phyloP scores from a whole-genome alignment of 2,329 filamentous ascomycete genomes.

The Chalara sp. region DNA sequence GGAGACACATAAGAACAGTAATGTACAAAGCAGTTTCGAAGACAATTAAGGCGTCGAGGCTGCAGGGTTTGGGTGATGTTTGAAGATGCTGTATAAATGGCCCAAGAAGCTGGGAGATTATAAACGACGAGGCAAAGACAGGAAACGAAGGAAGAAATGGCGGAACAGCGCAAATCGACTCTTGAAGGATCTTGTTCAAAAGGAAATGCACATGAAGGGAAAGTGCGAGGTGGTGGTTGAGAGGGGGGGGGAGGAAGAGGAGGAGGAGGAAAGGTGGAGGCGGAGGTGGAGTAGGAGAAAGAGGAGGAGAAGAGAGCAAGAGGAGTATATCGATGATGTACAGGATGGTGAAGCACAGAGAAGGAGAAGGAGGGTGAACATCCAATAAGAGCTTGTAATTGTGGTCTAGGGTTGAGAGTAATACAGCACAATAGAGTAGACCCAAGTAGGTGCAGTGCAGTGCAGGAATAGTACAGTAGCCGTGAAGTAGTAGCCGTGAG shows the following conservation, averaged over 20 bases:
- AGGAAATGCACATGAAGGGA: background rate
- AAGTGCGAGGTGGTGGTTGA: background rate
- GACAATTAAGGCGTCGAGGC: constrained; percentile 25
- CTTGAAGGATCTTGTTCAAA: background rate
- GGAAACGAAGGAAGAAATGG: background rate
- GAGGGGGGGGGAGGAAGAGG: background rate
- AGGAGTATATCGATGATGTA: background rate
- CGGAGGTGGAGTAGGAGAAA: constrained; percentile 6
- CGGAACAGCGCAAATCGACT: background rate
- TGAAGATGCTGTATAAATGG: too few relatives aligned
- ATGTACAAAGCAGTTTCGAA: constrained; percentile 16
- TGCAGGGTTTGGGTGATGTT: background rate
- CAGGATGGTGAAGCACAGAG: too few relatives aligned
- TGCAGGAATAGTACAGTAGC: too few relatives aligned
- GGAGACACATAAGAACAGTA: constrained; percentile 9
- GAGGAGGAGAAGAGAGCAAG: background rate
- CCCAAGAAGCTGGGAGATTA: too few relatives aligned
- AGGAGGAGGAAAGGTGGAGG: constrained; percentile 5
- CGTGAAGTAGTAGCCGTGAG: too few relatives aligned
- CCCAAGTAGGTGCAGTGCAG: too few relatives aligned
- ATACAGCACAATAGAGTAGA: too few relatives aligned
- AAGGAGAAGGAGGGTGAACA: background rate
- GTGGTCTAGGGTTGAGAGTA: too few relatives aligned
- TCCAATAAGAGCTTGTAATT: too few relatives aligned
- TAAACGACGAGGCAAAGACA: background rate